phyloP scores from a whole-genome alignment of 2,329 filamentous ascomycete species.

The Penicillium sp. region DNA sequence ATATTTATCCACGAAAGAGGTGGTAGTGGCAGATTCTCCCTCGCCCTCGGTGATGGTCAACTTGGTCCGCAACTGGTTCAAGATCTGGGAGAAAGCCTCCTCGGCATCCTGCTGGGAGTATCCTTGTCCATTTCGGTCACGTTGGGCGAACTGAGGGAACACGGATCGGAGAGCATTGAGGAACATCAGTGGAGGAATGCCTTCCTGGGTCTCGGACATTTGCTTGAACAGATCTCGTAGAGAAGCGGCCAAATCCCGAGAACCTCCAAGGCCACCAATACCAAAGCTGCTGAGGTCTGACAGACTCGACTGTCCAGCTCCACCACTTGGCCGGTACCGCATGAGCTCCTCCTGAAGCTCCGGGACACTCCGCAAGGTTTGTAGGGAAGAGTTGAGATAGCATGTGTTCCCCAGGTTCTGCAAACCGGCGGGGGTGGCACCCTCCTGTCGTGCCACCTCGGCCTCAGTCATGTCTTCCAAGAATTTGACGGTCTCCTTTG shows the following conservation, averaged over 20 bases:
- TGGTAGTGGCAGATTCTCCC: conserved; percentile 47
- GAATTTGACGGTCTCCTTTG: conserved; percentile 81
- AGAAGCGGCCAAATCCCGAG: conserved; percentile 70
- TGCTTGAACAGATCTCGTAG: conserved; percentile 81
- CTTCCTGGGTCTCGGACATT: conserved; percentile 84
- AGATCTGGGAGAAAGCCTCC: conserved; percentile 95
- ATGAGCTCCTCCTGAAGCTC: conserved; percentile 79
- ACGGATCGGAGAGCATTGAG: conserved; percentile 72
- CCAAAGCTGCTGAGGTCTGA: conserved; percentile 54
- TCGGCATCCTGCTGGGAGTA: conserved; percentile 99
- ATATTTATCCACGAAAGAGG: conserved; percentile 85
- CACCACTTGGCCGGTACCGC: conserved; percentile 54
- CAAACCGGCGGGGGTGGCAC: conserved; percentile 82
- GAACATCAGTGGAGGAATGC: conserved; percentile 81
- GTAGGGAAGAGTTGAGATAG: conserved; percentile 97
- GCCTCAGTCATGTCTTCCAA: conserved; percentile 97
- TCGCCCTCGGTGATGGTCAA: conserved; percentile 61
- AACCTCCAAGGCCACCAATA: conserved; percentile 57
- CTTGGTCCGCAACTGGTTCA: conserved; percentile 77
- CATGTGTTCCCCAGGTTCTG: conserved; percentile 96
- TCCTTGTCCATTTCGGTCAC: conserved; percentile 73
- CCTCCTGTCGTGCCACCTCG: conserved; percentile 76
- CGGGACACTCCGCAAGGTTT: conserved; percentile 81
- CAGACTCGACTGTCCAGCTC: conserved; percentile 34
- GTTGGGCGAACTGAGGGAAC: conserved; percentile 92